These are phyloP conservation scores for Russula foetens DNA, from an alignment of 768 basidiomycete genomes.

Conservation along the genomic window DNA sequence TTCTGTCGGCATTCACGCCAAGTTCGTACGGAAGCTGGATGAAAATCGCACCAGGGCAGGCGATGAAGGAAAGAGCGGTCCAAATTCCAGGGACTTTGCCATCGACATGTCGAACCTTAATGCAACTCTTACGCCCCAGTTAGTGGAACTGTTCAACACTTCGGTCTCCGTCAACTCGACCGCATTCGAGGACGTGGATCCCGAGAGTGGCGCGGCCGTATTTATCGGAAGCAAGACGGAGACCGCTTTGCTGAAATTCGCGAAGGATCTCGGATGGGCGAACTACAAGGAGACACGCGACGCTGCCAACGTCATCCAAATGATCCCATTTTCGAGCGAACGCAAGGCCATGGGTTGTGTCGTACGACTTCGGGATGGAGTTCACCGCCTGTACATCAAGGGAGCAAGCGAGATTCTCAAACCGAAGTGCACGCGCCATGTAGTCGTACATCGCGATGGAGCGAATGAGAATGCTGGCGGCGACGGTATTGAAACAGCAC, in stretches of 20 bases:
- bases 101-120: conserved; percentile 73
- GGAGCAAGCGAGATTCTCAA: conserved; percentile 92
- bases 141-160: conserved; percentile 67
- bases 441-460: conserved; percentile 49
- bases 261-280: conserved; percentile 71
- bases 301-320: conserved; percentile 55
- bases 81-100: conserved; percentile 64
- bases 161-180: conserved; percentile 90
- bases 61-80: conserved; percentile 42
- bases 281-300: conserved; percentile 64
- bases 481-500: conserved; percentile 41
- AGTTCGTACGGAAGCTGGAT: conserved; percentile 77
- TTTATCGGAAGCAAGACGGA: conserved; percentile 96
- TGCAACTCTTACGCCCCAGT: conserved; percentile 46
- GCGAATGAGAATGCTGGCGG: conserved; percentile 21
- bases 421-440: conserved; percentile 63
- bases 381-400: conserved; percentile 73
- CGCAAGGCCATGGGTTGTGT: conserved; percentile 95
- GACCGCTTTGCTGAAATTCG: conserved; percentile 81
- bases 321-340: conserved; percentile 91
- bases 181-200: conserved; percentile 78
- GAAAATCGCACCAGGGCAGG: conserved; percentile 68
- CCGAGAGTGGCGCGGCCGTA: conserved; percentile 45
- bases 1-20: conserved; percentile 87
- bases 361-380: conserved; percentile 46